These are phyloP conservation scores for Pharus latifolius DNA, from an alignment of 176 grass and related monocot genomes.

Conservation along the genomic window DNA sequence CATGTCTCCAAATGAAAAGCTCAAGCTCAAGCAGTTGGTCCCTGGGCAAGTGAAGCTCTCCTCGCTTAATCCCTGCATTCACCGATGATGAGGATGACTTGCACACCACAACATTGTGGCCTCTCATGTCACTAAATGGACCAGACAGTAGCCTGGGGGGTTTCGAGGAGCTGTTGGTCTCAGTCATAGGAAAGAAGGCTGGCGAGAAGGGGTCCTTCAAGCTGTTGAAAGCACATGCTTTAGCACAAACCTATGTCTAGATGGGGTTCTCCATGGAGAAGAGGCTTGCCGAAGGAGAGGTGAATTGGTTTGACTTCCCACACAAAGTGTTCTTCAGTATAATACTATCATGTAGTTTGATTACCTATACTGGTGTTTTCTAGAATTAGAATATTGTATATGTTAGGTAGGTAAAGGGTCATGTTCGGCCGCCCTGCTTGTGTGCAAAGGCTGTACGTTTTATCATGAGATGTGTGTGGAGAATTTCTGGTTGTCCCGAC, in stretches of 20 bases:
- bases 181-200: slow-evolving; percentile 46
- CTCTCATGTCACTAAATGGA: slow-evolving; percentile 66
- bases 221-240: slow-evolving; percentile 50
- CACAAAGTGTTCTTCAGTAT: no score
- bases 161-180: slow-evolving; percentile 68
- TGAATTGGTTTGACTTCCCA: slow-evolving; percentile 46
- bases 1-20: slow-evolving; percentile 49
- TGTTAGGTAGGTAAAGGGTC: no score
- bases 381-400: no score
- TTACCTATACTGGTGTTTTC: no score
- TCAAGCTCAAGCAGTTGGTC: slow-evolving; percentile 69
- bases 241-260: slow-evolving; percentile 73
- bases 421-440: no score
- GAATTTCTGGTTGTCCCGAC: no score
- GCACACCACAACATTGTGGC: slow-evolving; percentile 41
- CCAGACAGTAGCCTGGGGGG: slow-evolving; percentile 54
- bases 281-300: slow-evolving; percentile 41
- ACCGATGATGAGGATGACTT: slow-evolving; percentile 20
- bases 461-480: no score
- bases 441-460: no score
- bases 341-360: no score
- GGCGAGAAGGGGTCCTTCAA: slow-evolving; percentile 58
- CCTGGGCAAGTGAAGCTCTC: slow-evolving; percentile 79
- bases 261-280: slow-evolving; percentile 60
- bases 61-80: slow-evolving; percentile 14